phyloP scores from a whole-genome alignment of 2,329 filamentous ascomycete genomes.

The Botrytis porri region DNA sequence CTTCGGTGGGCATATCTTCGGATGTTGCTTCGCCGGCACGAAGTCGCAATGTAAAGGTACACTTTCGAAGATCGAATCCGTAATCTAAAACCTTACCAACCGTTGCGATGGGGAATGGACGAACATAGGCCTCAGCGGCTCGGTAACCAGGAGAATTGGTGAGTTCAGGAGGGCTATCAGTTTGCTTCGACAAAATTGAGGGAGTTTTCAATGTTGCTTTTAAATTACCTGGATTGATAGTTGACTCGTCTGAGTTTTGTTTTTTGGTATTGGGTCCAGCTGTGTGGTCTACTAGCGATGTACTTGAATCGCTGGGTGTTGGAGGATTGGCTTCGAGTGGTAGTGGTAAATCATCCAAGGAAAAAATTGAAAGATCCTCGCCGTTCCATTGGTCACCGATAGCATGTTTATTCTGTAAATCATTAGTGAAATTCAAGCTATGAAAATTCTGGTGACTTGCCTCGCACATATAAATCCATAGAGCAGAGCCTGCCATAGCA shows the following conservation, averaged over 20 bases:
- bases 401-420: constrained; percentile 71
- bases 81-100: constrained; percentile 69
- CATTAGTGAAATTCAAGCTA: constrained; percentile 26
- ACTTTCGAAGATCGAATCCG: constrained; percentile 79
- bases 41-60: constrained; percentile 72
- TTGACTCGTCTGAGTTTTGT: constrained; percentile 50
- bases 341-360: constrained; percentile 70
- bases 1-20: constrained; percentile 69
- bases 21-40: constrained; percentile 56
- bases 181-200: constrained; percentile 59
- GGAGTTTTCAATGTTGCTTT: constrained; percentile 67
- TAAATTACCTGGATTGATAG: constrained; percentile 72
- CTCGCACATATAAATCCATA: constrained; percentile 81
- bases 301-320: constrained; percentile 46
- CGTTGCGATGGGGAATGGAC: constrained; percentile 75
- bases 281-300: constrained; percentile 43
- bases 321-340: constrained; percentile 51
- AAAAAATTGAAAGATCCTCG: constrained; percentile 90
- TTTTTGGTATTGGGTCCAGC: constrained; percentile 41
- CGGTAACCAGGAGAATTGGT: constrained; percentile 71
- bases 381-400: constrained; percentile 97
- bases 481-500: constrained; percentile 75
- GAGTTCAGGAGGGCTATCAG: constrained; percentile 53
- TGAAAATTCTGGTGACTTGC: constrained; percentile 44
- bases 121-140: constrained; percentile 88